Evolutionary conservation across 306 rosid species (phyloP), one percentile per base, ranked within the genome.

Genomic region (Nissolia schottii): DNA sequence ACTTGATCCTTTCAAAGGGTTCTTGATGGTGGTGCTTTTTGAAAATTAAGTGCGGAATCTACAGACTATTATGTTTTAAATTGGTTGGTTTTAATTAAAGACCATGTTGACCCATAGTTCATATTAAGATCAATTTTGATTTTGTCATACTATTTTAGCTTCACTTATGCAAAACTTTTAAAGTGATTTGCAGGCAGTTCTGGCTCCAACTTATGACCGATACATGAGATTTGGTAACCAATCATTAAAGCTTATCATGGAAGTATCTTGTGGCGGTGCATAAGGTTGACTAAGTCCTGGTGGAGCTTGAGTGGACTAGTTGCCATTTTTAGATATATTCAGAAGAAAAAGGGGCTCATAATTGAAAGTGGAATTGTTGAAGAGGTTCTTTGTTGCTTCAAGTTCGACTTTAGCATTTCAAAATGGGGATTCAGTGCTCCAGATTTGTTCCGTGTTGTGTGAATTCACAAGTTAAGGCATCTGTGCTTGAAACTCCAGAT

Each of bases 381-480:
- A 71, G 71, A 65, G 70, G 46, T 43, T 64, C n/a, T 76, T 60
- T 10, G 5, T 46, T 57, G 29, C 64, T 79, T 51, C 22, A 46
- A 63, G 78, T 71, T 77, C 77, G 70, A 65, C 56, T 59, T 70
- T 75, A 45, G 70, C 57, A 8, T 32, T 67, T 71, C 46, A 71
- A 73, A 70, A 90, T 91, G 95, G 92, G 95, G 67, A 79, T 85
- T 80, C 88, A 86, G 53, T 91, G 87, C 79, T 86, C 92, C 56
- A 85, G 80, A 55, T 71, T 88, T 61, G 6, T 80, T 46, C 86
- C 92, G 37, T 91, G 92, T 37, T 91, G 92, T 76, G 85, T 79
- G 86, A 77, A 87, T 80, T 88, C 95, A 23, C 95, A 88, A 79
- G 81, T 91, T 60, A 91, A 91, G 81, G 90, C 95, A 53, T 85